Base-by-base conservation (phyloP, 2,329 filamentous ascomycete species). In the Monilinia vaccinii-corymbosi region DNA sequence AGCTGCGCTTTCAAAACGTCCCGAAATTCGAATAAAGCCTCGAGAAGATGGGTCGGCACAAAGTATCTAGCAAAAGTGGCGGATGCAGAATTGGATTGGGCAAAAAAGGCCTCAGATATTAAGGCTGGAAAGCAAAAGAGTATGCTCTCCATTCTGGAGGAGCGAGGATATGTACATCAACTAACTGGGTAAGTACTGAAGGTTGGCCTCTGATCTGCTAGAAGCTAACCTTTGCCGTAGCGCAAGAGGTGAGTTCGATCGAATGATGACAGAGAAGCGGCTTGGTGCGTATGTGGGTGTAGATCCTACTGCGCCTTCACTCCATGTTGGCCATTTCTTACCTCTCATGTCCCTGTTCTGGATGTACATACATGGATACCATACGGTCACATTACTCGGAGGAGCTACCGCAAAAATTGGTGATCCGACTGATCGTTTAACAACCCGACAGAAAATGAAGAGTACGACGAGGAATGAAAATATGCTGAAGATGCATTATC, bases 321-420 rank as follows among this genome's bases (percentile, higher is more conserved):
- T 94, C 61, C 90, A 95, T 68, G 78, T 94, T 50, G 90, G 90
- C 61, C 89, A 95, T 70, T 78, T 95, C 7, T 77, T 94, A 16
- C 87, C 90, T 25, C 78, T 93, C 58, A 94, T 94, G 89, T 83
- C 88, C 18, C 77, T 93, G 28, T 91, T 91, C 75, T 93, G 89
- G 87, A 81, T 92, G 77, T 91, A 90, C 75, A 77, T 91, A 65
- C 79, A 91, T 70, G 89, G 90, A 28, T 86, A 87, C 71, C 77
- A 81, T 36, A 79, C 86, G 31, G 77, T 88, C 53, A 85, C 82
- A 44, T 76, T 94, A 60, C 71, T 91, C 60, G 88, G 88, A 50
- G 86, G 87, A 66, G 85, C 87, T 16, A 95, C 90, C 4, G 87
- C 85, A 45, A 85, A 86, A 68, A 83, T 94, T 55, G 90, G 90